phyloP scores from a whole-genome alignment of 345 rosid genomes.

The Euphorbia pulcherrima region DNA sequence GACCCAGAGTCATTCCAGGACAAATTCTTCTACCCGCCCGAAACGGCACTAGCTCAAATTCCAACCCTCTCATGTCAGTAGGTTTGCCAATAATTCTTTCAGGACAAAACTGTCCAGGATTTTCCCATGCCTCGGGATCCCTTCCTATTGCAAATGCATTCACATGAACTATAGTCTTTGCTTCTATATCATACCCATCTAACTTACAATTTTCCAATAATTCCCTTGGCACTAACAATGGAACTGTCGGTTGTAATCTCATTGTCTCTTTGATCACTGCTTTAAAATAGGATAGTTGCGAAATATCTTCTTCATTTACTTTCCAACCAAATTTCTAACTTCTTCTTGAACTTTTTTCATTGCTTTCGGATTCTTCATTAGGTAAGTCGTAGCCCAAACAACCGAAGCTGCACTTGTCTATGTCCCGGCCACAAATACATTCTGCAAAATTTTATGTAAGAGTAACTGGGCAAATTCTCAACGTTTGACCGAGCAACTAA shows the following conservation, averaged over 20 bases:
- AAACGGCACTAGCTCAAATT: conserved; percentile 28
- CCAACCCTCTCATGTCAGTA: conserved; percentile 20
- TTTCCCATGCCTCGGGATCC: conserved; percentile 37
- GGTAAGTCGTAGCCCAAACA: conserved; percentile 44
- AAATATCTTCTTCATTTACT: conserved; percentile 33
- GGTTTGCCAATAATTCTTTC: conserved; percentile 27
- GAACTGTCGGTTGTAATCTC: conserved; percentile 17
- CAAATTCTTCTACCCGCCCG: conserved; percentile 37
- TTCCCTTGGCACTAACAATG: conserved; percentile 32
- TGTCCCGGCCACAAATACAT: conserved; percentile 41
- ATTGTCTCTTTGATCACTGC: conserved; percentile 4
- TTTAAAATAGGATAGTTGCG: conserved; percentile 2
- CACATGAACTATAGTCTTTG: conserved; percentile 28
- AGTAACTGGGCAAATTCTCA: too few relatives aligned
- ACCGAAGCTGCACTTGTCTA: conserved; percentile 34
- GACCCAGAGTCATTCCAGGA: too few relatives aligned
- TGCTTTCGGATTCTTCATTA: too few relatives aligned
- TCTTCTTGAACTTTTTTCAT: too few relatives aligned
- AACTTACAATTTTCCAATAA: conserved; percentile 19
- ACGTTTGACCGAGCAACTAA: too few relatives aligned
- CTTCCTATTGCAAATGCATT: conserved; percentile 39
- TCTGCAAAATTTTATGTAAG: too few relatives aligned
- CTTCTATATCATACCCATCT: conserved; percentile 29
- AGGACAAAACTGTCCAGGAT: conserved; percentile 16
- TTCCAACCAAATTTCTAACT: conserved; percentile 27